These are phyloP conservation scores for Drechslerella stenobrocha DNA, from an alignment of 2,329 filamentous ascomycete genomes.

Conservation along the genomic window DNA sequence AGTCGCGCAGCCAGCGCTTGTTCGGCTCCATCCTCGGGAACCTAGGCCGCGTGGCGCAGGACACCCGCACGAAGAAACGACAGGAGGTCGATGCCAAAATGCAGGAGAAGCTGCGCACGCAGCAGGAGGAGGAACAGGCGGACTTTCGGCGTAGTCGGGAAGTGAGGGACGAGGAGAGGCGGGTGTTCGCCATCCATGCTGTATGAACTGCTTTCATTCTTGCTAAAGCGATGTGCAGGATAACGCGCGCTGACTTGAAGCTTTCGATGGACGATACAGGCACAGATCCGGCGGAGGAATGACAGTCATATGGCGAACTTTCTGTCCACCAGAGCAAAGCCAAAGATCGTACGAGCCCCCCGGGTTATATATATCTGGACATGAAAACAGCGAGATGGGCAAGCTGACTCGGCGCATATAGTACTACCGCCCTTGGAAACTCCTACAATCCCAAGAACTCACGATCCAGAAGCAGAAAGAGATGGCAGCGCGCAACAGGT, in stretches of 20 bases:
- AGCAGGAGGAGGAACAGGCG: constrained; percentile 35
- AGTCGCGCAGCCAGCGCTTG: constrained; percentile 34
- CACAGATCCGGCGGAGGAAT: constrained; percentile 30
- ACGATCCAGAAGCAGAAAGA: constrained; percentile 43
- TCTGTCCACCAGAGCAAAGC: constrained; percentile 28
- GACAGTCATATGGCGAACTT: constrained; percentile 48
- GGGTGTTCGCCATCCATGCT: constrained; percentile 37
- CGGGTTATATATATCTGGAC: neutral
- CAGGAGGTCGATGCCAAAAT: constrained; percentile 44
- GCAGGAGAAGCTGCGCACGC: constrained; percentile 43
- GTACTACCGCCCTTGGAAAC: constrained; percentile 48
- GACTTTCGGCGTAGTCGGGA: constrained; percentile 31
- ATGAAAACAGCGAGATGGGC: neutral
- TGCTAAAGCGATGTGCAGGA: neutral
- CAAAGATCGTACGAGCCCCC: constrained; percentile 29
- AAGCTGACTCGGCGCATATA: constrained; percentile 12
- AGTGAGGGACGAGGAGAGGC: constrained; percentile 40
- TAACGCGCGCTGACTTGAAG: neutral
- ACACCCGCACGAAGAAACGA: constrained; percentile 38
- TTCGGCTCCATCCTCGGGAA: constrained; percentile 47
- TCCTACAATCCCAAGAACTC: constrained; percentile 44
- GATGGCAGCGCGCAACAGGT: constrained; percentile 37
- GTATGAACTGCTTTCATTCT: constrained; percentile 16
- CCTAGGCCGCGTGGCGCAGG: constrained; percentile 38
- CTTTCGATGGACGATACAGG: constrained; percentile 4